Evolutionary conservation across 495 filamentous ascomycete species (phyloP), one percentile per base, ranked within the genome.

Genomic region (Aspergillus sclerotioniger): DNA sequence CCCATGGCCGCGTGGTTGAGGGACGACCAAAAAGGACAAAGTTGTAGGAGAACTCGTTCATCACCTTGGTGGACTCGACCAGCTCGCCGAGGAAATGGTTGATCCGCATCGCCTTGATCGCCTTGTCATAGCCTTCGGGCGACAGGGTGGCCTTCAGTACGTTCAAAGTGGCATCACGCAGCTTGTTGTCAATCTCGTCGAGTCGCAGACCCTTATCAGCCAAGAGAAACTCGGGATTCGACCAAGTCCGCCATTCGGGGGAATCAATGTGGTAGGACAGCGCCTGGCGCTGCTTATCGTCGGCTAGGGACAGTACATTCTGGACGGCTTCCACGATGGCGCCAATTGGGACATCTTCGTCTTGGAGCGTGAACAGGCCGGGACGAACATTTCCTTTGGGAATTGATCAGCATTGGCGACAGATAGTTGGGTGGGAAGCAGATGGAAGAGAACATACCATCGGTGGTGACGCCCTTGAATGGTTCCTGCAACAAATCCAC

Each of bases 1-100:
- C 89, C 88, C 88, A 92, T 7, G 87, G 83, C 9, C 67, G 41
- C 10, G 67, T 61, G 5, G 69, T 62, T 1, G 80, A 83, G 3
- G 86, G 84, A 1, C 59, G 62, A 17, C 76, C 75, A 68, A 88
- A 88, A 62, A 90, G 71, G 37, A 76, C 76, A 67, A 91, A 87
- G 72, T 91, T 90, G 77, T 91, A 92, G 45, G 82, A 86, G 71
- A 83, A 77, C 66, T 88, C 82, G 73, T 90, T 90, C 76, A 88
- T 84, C 31, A 92, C 81, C 15, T 68, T 67, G 0, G 80, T 77
- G 6, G 82, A 80, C 31, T 79, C 63, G 29, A 86, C 83, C 8
- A 92, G 76, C 47, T 88, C 80, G 56, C 88, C 89, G 3, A 92
- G 81, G 76, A 90, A 92, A 60, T 85, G 83, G 73, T 92, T 92